phyloP scores from a whole-genome alignment of 1,284 basidiomycete genomes.

The Agaricales sp. region DNA sequence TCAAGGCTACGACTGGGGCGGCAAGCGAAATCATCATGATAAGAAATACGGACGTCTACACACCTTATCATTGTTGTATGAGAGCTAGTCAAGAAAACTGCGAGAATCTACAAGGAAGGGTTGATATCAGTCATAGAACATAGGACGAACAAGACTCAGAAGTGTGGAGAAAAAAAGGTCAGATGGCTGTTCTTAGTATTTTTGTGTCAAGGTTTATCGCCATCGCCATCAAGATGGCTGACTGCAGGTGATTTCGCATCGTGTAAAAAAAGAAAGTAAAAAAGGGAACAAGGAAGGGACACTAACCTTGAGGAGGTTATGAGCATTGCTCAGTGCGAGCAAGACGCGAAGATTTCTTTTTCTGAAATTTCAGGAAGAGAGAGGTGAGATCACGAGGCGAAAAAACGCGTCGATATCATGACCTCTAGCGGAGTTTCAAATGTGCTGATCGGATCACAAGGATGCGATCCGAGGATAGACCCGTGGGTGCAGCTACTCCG shows the following conservation, averaged over 20 bases:
- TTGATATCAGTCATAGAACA: not conserved
- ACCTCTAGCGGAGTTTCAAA: too few relatives aligned
- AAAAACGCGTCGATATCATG: too few relatives aligned
- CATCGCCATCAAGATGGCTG: not conserved
- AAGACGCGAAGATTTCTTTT: too few relatives aligned
- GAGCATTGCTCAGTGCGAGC: too few relatives aligned
- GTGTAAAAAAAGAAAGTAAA: not conserved
- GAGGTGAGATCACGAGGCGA: too few relatives aligned
- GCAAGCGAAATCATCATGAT: slow-evolving; percentile 1
- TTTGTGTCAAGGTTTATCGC: not conserved
- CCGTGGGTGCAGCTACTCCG: too few relatives aligned
- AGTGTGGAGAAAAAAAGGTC: not conserved
- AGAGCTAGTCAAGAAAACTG: not conserved
- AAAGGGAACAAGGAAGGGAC: not conserved
- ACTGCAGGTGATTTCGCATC: slow-evolving; percentile 1
- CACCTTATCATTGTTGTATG: not conserved
- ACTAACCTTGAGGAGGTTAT: too few relatives aligned
- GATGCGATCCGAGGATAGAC: too few relatives aligned
- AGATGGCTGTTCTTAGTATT: slow-evolving; percentile 3
- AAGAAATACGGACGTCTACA: not conserved
- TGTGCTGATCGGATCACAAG: too few relatives aligned
- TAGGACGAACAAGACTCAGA: not conserved
- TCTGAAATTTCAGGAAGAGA: too few relatives aligned
- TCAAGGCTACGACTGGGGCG: not conserved
- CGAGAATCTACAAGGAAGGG: not conserved